Evolutionary conservation across 139 green algal genomes (phyloP).

Genomic region (Pleodorina starrii): DNA sequence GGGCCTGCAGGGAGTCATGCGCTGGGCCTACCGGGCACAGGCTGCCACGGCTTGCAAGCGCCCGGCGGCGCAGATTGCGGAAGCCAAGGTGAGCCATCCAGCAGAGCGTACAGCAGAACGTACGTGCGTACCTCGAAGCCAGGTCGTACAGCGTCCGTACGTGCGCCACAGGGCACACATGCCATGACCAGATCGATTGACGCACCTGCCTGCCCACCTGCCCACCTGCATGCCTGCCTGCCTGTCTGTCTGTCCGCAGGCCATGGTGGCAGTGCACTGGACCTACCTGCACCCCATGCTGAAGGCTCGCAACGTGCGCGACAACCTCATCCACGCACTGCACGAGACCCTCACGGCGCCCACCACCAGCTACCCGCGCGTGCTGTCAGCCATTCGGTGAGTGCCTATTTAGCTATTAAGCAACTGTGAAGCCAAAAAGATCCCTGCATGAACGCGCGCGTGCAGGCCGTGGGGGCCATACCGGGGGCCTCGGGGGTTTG

Average conservation of each 20-base stretch:
- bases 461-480: neutral
- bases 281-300: constrained; percentile 29
- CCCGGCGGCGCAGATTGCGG: neutral
- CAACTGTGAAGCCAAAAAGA: neutral
- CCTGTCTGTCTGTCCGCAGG: neutral
- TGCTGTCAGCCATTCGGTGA: neutral
- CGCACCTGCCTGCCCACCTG: neutral
- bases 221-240: neutral
- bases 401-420: too few species aligned
- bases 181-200: neutral
- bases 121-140: neutral
- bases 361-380: neutral
- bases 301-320: neutral
- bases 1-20: constrained; percentile 9
- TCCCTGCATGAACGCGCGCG: neutral
- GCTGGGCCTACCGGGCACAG: neutral
- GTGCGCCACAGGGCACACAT: neutral
- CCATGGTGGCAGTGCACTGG: constrained; percentile 3
- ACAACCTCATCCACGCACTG: neutral
- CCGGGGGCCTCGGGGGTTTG: neutral
- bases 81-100: constrained; percentile 2
- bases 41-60: neutral
- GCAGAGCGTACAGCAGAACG: too few species aligned
- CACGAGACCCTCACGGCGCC: neutral
- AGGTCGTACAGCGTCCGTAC: neutral